These are phyloP conservation scores for Boletus patriciae DNA, from an alignment of 768 basidiomycete species.

Conservation along the genomic window DNA sequence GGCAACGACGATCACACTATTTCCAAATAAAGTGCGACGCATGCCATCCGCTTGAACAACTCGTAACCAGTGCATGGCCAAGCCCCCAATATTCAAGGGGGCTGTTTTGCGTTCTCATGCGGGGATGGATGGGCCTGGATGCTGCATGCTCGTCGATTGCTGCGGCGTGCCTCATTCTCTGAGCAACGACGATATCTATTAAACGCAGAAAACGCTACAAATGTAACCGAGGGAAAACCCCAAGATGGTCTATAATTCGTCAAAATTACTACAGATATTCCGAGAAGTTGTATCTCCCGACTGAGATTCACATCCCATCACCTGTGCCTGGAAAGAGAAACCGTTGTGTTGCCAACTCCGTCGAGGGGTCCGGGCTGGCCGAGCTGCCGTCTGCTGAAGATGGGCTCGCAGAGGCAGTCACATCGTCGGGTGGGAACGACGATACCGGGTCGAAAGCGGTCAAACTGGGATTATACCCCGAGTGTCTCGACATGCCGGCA, in stretches of 20 bases:
- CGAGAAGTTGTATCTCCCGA: not conserved
- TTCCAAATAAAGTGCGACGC: not conserved
- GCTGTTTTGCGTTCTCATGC: not conserved
- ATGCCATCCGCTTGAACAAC: not conserved
- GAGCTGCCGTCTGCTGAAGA: constrained; percentile 22
- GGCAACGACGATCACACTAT: constrained; percentile 18
- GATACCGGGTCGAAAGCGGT: constrained; percentile 18
- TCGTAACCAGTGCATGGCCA: not conserved
- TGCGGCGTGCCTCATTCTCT: not conserved
- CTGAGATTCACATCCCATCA: constrained; percentile 16
- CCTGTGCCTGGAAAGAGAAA: constrained; percentile 19
- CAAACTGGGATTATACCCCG: constrained; percentile 9
- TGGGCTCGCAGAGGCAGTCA: constrained; percentile 24
- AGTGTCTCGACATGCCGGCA: constrained; percentile 13
- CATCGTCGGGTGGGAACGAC: constrained; percentile 16
- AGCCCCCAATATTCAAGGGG: not conserved
- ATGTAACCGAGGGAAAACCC: not conserved
- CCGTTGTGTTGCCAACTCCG: constrained; percentile 13
- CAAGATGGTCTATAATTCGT: constrained; percentile 6
- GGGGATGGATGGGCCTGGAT: not conserved
- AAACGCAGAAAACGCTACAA: not conserved
- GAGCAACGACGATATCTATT: not conserved
- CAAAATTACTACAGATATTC: not conserved
- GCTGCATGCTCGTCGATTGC: no score
- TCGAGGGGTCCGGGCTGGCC: constrained; percentile 20